These are phyloP conservation scores for Dacryopinax spathularia DNA, from an alignment of 768 basidiomycete genomes.

Conservation along the genomic window DNA sequence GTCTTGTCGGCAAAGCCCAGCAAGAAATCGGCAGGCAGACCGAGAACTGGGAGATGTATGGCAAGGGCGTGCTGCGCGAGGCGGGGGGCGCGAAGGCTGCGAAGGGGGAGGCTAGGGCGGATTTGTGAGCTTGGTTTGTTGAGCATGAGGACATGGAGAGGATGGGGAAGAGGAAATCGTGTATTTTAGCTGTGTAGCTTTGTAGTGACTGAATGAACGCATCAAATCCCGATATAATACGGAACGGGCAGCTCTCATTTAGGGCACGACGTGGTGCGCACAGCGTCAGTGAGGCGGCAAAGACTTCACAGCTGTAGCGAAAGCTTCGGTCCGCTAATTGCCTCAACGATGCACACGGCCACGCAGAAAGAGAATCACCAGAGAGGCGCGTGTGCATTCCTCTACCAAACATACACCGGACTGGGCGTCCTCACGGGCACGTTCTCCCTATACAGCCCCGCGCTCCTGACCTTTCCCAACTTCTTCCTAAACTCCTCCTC, in stretches of 20 bases:
- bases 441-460: conserved; percentile 67
- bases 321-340: too few relatives aligned
- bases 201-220: too few relatives aligned
- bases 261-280: too few relatives aligned
- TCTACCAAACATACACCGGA: conserved; percentile 65
- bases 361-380: background rate
- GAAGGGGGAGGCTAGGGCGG: conserved; percentile 27
- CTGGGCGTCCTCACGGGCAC: conserved; percentile 59
- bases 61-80: conserved; percentile 44
- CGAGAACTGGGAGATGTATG: conserved; percentile 37
- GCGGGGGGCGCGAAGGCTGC: conserved; percentile 37
- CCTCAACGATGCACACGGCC: too few relatives aligned
- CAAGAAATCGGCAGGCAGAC: conserved; percentile 41
- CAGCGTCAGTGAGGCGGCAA: too few relatives aligned
- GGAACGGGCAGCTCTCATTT: too few relatives aligned
- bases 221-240: too few relatives aligned
- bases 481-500: conserved; percentile 49
- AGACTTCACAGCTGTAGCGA: too few relatives aligned
- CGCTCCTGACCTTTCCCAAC: conserved; percentile 63
- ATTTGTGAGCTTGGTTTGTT: background rate
- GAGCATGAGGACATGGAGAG: background rate
- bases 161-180: too few relatives aligned
- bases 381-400: too few relatives aligned
- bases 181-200: too few relatives aligned
- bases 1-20: conserved; percentile 43